Conservation (phyloP, 106 monocot genomes). For the Phalaenopsis equestris region DNA sequence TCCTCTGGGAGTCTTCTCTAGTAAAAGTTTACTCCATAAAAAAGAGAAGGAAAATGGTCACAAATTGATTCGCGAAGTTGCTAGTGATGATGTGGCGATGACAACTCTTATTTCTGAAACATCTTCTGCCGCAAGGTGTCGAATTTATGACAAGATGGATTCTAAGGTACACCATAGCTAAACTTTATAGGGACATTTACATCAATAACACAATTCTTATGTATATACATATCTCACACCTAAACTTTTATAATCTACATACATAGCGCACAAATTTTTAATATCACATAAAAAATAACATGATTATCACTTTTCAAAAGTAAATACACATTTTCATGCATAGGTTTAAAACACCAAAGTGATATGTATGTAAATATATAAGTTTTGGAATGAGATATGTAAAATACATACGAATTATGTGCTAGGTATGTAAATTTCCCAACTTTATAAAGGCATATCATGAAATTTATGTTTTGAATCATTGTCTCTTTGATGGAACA, state of each 20-base stretch:
- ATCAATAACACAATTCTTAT: no score
- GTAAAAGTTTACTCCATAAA: conserved; percentile 49
- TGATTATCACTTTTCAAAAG: no score
- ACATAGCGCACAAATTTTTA: no score
- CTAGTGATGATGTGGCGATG: conserved; percentile 8
- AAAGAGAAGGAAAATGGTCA: conserved; percentile 37
- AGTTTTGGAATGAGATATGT: no score
- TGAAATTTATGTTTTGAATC: neutral
- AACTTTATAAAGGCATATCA: neutral
- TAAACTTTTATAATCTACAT: no score
- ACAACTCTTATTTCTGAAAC: conserved; percentile 17
- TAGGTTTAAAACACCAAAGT: no score
- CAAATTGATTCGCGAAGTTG: conserved; percentile 40
- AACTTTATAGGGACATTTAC: neutral
- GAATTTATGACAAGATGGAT: conserved; percentile 30
- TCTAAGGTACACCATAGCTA: conserved; percentile 26
- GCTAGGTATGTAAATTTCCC: no score
- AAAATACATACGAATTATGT: no score
- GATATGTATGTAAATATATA: no score
- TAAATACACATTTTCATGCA: no score
- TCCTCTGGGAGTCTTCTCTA: conserved; percentile 52
- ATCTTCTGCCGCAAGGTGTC: conserved; percentile 54
- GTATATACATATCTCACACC: no score
- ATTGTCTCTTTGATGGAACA: neutral
- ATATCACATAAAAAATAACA: no score